Base-by-base conservation (phyloP, 1,284 basidiomycete genomes). In the Mycena sp. region DNA sequence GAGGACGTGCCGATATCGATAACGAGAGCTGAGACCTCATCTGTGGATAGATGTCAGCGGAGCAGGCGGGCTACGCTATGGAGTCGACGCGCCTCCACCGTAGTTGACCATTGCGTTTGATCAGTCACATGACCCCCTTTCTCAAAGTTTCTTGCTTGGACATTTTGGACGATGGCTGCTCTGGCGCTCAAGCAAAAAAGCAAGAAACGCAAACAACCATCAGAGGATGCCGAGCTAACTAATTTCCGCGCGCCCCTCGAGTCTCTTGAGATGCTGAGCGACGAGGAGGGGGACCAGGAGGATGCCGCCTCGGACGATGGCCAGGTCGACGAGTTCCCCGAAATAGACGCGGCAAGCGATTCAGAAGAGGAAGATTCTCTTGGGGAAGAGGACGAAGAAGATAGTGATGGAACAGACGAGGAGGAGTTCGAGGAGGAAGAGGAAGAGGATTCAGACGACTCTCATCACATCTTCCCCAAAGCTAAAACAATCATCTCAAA, bases 11-110 rank as follows among this genome's bases (percentile, higher is more conserved):
- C 98, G 73, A 98, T 92, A 80, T 99, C 98, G 58, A 99, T 81
- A 38, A 99, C 98, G 58, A 99, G 83, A 23, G 97, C 98, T 52
- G 95, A 94, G 48, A 99, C 96, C 81, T 96, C 95, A 75, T 96
- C 94, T 94, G 66, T 7, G 49, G 17, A 21, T 19, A 40, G 53
- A 41, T 37, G 57, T 40, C 48, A 55, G 53, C n/a, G n/a, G 11
- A 55, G 19, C 7, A 37, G 40, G 52, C 11, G 59, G 61, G 51
- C 9, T 63, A 44, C 45, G 3, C 61, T 35, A 5, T 44, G 25
- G 32, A 35, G 9, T 35, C 16, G 25, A 67, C 86, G 59, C 71
- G 87, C 89, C 90, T 80, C 90, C 89, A 51, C 89, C 89, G 75
- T 91, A 90, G 67, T 87, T 86, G 23, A 90, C 88, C 89, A 91